These are phyloP conservation scores for Trichocladium antarcticum DNA, from an alignment of 495 filamentous ascomycete species.

Conservation along the genomic window DNA sequence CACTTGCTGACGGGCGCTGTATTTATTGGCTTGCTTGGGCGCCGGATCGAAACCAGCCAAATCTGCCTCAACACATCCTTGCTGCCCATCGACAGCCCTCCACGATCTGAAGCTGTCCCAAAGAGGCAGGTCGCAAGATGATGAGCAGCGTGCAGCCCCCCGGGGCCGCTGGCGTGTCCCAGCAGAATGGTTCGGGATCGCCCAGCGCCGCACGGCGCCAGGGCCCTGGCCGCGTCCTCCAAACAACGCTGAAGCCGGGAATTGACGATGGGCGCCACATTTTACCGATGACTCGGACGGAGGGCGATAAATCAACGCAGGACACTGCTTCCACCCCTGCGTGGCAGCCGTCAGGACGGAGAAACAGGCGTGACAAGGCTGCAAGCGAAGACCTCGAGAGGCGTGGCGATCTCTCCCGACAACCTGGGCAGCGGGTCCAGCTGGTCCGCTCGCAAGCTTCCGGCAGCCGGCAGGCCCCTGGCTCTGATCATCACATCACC, in stretches of 20 bases:
- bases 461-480: no score
- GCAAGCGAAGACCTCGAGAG: neutral
- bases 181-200: constrained; percentile 16
- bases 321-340: neutral
- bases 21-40: no score
- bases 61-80: neutral
- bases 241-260: neutral
- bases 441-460: no score
- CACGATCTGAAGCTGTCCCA: constrained; percentile 1
- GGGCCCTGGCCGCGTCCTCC: neutral
- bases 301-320: neutral
- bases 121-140: constrained; percentile 10
- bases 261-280: neutral
- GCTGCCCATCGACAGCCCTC: neutral
- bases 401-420: neutral
- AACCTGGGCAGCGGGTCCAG: neutral
- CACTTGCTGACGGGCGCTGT: no score
- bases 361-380: neutral
- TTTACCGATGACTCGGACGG: neutral
- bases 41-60: neutral
- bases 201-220: constrained; percentile 10
- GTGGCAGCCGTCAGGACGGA: neutral
- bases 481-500: no score
- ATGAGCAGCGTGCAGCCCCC: neutral
- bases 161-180: constrained; percentile 1